Base-by-base conservation (phyloP, 495 filamentous ascomycete species). In the Penicillium argentinense region DNA sequence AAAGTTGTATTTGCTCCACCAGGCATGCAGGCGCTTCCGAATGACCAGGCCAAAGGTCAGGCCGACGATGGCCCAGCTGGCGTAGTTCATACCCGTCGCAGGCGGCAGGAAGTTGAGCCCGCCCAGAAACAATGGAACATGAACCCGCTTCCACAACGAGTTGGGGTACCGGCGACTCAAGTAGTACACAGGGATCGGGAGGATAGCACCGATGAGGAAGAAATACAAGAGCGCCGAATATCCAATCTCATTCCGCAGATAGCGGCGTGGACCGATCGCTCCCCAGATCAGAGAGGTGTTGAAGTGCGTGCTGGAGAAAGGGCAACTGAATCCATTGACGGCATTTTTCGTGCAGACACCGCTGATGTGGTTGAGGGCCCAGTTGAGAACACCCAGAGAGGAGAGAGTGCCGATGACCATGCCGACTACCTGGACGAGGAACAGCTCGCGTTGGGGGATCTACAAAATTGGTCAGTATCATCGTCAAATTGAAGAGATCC, bases 1-100 rank as follows among this genome's bases (percentile, higher is more conserved):
- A 81, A 91, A 91, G 25, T 86, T 92, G 60, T 92, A 95, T 62
- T 91, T 92, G 0, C 75, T 79, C 88, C 87, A 91, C 89, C 89
- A 95, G 5, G 68, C 79, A 8, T 54, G 58, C 3, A 79, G 75
- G 9, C 81, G 70, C 11, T 72, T 80, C 44, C 79, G 73, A 34
- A 95, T 75, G 5, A 83, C 46, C 51, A 81, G 44, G 3, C 57
- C 55, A 62, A 93, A 93, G 5, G 84, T 45, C 50, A 82, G 85
- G 59, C 86, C 90, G n/a, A 91, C 84, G 8, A 92, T 60, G 0
- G 84, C 85, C 87, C 88, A 92, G 18, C 87, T 84, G 3, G 79
- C 83, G 59, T 91, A 95, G 56, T 90, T 92, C 44, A 91, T 81
- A 0, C 89, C 89, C 0, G 88, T 91, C 17, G 62, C 65, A 7